Base-by-base conservation (phyloP, 495 filamentous ascomycete species). In the Neurospora sp. region DNA sequence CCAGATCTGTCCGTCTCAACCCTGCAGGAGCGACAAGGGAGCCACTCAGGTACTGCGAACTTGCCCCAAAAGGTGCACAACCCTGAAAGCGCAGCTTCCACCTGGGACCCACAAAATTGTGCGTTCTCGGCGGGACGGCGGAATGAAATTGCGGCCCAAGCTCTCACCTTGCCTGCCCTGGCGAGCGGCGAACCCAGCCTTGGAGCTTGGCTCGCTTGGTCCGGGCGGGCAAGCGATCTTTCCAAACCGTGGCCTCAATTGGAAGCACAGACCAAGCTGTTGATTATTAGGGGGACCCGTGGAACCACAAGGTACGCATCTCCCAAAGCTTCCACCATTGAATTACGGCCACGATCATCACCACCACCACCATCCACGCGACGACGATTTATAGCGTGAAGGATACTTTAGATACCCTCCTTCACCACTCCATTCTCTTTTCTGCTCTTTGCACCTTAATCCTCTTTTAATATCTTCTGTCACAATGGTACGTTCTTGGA, bases 241-340 rank as follows among this genome's bases (percentile, higher is more conserved):
- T 71, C 75, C 76, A 77, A 76, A 80, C 75, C 79, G 78, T 80
- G 80, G 80, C 80, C 80, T 81, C 78, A 80, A 80, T 76, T 78
- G 75, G 71, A 39, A 76, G 75, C 78, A 80, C 75, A 76, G 78
- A 74, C 72, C 76, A 77, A 71, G n/a, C 39, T 39, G 40, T 12
- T 40, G 69, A 41, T 53, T 74, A 74, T 80, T 76, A 78, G 77
- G 76, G 75, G 74, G 72, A 71, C 53, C 48, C 65, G 71, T 70
- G 48, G 53, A 69, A 75, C 71, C 16, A 65, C 53, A 35, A 35
- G 53, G 53, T 65, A 65, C 27, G 71, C 73, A 73, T 75, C 69
- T 72, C 71, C 70, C 76, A 69, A 48, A 69, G 61, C 61, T 69
- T 37, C 72, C 71, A 74, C 76, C 53, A 65, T 65, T 65, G 53